Conservation (phyloP, 2,329 filamentous ascomycete species). For the Cytospora paraplurivora region DNA sequence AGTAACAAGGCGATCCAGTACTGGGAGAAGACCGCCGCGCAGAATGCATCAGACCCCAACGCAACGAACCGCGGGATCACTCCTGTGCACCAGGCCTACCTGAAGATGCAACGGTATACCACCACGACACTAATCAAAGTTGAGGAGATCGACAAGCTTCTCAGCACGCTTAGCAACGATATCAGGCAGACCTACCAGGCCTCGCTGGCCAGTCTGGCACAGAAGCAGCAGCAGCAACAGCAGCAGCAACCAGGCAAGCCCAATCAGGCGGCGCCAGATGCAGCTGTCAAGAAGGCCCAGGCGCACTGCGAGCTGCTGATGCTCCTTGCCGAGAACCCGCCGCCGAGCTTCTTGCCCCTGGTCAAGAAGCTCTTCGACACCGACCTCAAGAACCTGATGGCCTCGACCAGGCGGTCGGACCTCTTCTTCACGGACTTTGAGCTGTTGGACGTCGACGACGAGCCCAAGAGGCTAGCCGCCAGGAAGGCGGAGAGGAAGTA, state of each 20-base stretch:
- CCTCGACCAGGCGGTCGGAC: slow-evolving; percentile 63
- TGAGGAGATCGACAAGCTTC: slow-evolving; percentile 63
- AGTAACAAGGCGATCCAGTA: slow-evolving; percentile 53
- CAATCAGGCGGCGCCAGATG: slow-evolving; percentile 42
- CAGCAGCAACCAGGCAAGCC: slow-evolving; percentile 42
- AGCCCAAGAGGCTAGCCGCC: slow-evolving; percentile 49
- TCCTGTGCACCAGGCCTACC: slow-evolving; percentile 59
- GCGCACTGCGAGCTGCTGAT: slow-evolving; percentile 54
- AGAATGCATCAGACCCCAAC: slow-evolving; percentile 36
- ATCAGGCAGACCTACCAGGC: slow-evolving; percentile 54
- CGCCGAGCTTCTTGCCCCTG: slow-evolving; percentile 53
- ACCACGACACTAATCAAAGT: slow-evolving; percentile 58
- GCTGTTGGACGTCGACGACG: slow-evolving; percentile 67
- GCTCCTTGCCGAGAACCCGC: slow-evolving; percentile 52
- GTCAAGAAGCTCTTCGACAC: slow-evolving; percentile 66
- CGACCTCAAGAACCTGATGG: slow-evolving; percentile 60
- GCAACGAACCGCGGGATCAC: slow-evolving; percentile 47
- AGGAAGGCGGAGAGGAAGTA: slow-evolving; percentile 43
- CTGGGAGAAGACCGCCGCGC: slow-evolving; percentile 42
- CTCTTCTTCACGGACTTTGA: slow-evolving; percentile 74
- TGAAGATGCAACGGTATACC: slow-evolving; percentile 54
- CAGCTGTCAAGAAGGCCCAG: slow-evolving; percentile 49
- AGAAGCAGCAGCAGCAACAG: slow-evolving; percentile 49
- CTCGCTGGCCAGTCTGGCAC: slow-evolving; percentile 48
- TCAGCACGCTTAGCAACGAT: slow-evolving; percentile 51